A percentile compares a stretch with the other conserved stretches of the same genome.
phyloP scores from a whole-genome alignment of 2,329 filamentous ascomycete species.

The Neonectria ditissima region DNA sequence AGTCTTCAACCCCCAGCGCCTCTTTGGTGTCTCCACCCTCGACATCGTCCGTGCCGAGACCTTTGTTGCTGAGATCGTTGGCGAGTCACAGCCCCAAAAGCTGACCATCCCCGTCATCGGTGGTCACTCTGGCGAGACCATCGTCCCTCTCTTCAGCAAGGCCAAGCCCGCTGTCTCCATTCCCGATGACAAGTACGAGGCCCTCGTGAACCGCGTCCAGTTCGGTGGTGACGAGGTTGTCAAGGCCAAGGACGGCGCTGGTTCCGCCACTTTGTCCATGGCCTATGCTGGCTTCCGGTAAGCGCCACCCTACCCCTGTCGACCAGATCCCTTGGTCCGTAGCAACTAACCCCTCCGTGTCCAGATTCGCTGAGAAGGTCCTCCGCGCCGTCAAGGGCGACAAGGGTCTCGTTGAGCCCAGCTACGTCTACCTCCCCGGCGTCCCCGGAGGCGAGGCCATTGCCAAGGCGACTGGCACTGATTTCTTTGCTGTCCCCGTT shows the following conservation, averaged over 20 bases:
- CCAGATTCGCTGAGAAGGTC: conserved; percentile 91
- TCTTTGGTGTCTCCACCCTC: conserved; percentile 98
- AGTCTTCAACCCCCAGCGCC: conserved; percentile 93
- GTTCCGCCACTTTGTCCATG: conserved; percentile 94
- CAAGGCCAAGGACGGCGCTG: conserved; percentile 91
- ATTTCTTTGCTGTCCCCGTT: conserved; percentile 97
- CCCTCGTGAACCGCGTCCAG: conserved; percentile 93
- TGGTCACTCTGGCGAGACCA: conserved; percentile 97
- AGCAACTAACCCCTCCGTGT: conserved; percentile 26
- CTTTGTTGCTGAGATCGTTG: conserved; percentile 88
- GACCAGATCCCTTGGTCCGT: not conserved
- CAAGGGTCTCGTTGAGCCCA: conserved; percentile 93
- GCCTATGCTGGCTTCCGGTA: conserved; percentile 94
- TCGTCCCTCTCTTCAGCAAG: conserved; percentile 97
- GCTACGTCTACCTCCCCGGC: conserved; percentile 94
- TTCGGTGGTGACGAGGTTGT: conserved; percentile 98
- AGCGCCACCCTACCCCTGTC: conserved; percentile 40
- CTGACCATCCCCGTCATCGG: conserved; percentile 92
- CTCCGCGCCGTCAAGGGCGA: conserved; percentile 89
- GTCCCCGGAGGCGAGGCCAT: conserved; percentile 89
- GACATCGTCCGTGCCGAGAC: conserved; percentile 98
- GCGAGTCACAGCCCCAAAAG: conserved; percentile 84
- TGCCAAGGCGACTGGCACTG: conserved; percentile 82
- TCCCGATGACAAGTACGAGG: conserved; percentile 89
- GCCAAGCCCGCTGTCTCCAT: conserved; percentile 83